Base-by-base conservation (phyloP, 441 rosid species). In the Arabidopsis hybrid region DNA sequence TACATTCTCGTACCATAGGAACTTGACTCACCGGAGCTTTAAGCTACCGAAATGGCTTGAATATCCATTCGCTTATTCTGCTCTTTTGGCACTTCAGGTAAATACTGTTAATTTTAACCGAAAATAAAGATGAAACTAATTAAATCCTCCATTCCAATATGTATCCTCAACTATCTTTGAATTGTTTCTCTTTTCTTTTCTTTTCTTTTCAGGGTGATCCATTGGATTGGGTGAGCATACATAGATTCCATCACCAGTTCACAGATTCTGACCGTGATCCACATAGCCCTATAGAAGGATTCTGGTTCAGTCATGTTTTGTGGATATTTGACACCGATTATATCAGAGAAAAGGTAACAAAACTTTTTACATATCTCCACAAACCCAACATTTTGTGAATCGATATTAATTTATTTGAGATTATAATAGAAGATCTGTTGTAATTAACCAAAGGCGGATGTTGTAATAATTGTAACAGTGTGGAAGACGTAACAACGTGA, bases 171-270 rank as follows among this genome's bases (percentile, higher is more conserved):
- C 7, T 47, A 14, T 47, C 6, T 13, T 43, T 43, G 16, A 43
- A 47, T 47, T 47, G 1, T 14, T 9, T 47, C 3, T 45, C 17
- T 45, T 2, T n/a, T 43, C n/a, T 45, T 3, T 45, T 45, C 16
- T 8, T 47, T 21, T 21, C 26, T 21, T 21, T 14, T 47, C 51
- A 47, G 51, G 51, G 51, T 14, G 7, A 47, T 47, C 51, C 51
- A 47, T 14, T 47, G 16, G 51, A 47, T 47, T 47, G 51, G 51
- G 51, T 47, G 51, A 47, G 51, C 18, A 47, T 4, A 7, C 51
- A 47, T 47, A 47, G 51, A 1, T 47, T 47, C 51, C 51, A 47
- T 47, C 51, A 47, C 51, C 51, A 47, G 51, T 47, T 47, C 51
- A 16, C 51, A 14, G 51, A 47, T 47, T 47, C 51, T 8, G 51